Percentiles rank a stretch among this genome's conserved stretches.
These are phyloP conservation scores for Penicillium olsonii DNA, from an alignment of 2,329 filamentous ascomycete species.

Conservation along the genomic window DNA sequence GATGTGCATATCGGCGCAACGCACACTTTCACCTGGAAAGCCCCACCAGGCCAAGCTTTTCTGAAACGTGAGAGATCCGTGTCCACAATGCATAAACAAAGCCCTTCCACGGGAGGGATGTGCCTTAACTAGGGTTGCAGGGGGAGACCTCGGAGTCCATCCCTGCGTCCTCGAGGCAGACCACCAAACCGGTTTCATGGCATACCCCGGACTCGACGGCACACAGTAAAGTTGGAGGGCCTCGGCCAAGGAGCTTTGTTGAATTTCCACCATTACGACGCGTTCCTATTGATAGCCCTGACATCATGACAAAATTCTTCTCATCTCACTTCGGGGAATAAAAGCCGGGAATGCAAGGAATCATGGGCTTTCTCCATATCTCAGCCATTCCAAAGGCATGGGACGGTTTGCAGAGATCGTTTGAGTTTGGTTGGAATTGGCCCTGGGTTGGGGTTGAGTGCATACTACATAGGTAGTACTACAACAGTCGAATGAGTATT, in stretches of 20 bases:
- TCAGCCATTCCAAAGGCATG: too few relatives aligned
- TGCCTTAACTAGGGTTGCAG: not conserved
- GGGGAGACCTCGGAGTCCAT: conserved; percentile 2
- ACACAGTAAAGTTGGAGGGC: not conserved
- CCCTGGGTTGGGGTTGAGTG: not conserved
- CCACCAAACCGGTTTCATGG: not conserved
- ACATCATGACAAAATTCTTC: conserved; percentile 17
- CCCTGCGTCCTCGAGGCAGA: not conserved
- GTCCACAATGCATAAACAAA: conserved; percentile 5
- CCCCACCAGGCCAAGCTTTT: conserved; percentile 1
- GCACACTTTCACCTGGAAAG: too few relatives aligned
- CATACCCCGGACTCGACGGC: not conserved
- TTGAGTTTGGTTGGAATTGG: not conserved
- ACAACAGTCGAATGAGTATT: too few relatives aligned
- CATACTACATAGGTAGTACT: too few relatives aligned
- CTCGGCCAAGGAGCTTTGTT: not conserved
- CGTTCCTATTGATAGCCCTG: conserved; percentile 1
- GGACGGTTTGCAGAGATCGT: too few relatives aligned
- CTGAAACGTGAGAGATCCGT: not conserved
- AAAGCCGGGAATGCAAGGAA: conserved; percentile 19
- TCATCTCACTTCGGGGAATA: conserved; percentile 13
- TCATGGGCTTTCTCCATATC: conserved; percentile 5
- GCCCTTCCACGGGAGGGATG: not conserved
- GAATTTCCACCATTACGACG: not conserved
- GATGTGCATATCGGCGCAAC: too few relatives aligned